Evolutionary conservation across 163 green algal species (phyloP).

Genomic region (Scenedesmus sp.): DNA sequence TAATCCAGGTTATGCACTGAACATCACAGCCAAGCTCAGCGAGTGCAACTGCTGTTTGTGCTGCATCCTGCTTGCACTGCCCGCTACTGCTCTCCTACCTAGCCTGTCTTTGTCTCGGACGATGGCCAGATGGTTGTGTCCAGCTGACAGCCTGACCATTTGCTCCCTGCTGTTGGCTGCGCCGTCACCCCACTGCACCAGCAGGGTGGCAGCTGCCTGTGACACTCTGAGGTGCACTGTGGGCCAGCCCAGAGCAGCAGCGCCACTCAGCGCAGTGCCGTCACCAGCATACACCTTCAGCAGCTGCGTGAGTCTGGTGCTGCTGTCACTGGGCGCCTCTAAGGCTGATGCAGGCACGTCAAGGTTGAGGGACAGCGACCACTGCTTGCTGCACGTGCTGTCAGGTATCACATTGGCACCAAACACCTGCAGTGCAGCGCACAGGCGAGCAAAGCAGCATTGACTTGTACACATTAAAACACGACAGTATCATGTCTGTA

Average conservation of each 20-base stretch:
- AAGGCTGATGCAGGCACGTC: conserved; percentile 31
- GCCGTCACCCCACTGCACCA: conserved; percentile 29
- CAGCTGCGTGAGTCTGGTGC: conserved; percentile 24
- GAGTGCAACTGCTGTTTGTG: neutral
- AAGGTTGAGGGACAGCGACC: conserved; percentile 41
- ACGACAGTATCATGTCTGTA: no score
- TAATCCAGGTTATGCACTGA: neutral
- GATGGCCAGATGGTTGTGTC: conserved; percentile 27
- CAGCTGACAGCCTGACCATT: neutral
- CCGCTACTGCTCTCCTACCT: conserved; percentile 8
- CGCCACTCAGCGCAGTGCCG: neutral
- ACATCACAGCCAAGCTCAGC: neutral
- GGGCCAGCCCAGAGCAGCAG: conserved; percentile 29
- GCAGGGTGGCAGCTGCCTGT: neutral
- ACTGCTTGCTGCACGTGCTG: conserved; percentile 52
- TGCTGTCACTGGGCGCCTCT: neutral
- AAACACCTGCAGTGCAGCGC: conserved; percentile 8
- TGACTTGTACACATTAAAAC: no score
- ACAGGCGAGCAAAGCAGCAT: no score
- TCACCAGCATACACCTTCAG: conserved; percentile 2
- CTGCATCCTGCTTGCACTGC: neutral
- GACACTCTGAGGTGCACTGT: neutral
- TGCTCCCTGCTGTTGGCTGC: conserved; percentile 2
- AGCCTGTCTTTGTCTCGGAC: conserved; percentile 53
- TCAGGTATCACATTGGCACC: neutral